Conservation (phyloP, 768 basidiomycete genomes). For the Trametes gibbosa region DNA sequence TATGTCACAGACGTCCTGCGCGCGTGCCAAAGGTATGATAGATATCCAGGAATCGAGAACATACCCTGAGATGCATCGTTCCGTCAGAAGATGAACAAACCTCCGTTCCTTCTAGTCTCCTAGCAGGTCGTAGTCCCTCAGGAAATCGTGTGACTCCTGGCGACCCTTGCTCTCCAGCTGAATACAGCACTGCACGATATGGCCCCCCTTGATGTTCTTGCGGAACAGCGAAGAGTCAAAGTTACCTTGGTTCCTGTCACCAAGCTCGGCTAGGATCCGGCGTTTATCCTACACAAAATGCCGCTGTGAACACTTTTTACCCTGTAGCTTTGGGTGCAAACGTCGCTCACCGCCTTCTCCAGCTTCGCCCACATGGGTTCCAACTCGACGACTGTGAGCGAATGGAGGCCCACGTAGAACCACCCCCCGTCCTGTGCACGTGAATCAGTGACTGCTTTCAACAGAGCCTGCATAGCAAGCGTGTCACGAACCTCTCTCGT, state of each 20-base stretch:
- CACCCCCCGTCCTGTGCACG: conserved; percentile 6
- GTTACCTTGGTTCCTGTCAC: conserved; percentile 28
- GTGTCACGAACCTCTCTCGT: conserved; percentile 38
- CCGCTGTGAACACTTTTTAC: not conserved
- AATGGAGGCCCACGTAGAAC: conserved; percentile 18
- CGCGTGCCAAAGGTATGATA: not conserved
- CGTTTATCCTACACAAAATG: conserved; percentile 24
- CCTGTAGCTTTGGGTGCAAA: not conserved
- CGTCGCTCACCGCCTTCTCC: conserved; percentile 2
- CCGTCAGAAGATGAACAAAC: not conserved
- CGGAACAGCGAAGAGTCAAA: conserved; percentile 29
- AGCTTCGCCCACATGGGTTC: conserved; percentile 11
- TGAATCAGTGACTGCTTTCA: not conserved
- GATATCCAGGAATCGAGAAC: not conserved
- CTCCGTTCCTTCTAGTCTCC: not conserved
- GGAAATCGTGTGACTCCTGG: conserved; percentile 11
- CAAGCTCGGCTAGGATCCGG: conserved; percentile 32
- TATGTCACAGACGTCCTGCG: not conserved
- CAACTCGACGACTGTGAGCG: not conserved
- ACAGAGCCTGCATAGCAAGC: not conserved
- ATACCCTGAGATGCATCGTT: not conserved
- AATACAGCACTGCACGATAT: conserved; percentile 37
- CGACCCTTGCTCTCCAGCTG: conserved; percentile 12
- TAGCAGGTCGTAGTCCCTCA: conserved; percentile 4
- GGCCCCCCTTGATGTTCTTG: conserved; percentile 38